Base-by-base conservation (phyloP, 148 eudicot species). In the Agrostemma githago region DNA sequence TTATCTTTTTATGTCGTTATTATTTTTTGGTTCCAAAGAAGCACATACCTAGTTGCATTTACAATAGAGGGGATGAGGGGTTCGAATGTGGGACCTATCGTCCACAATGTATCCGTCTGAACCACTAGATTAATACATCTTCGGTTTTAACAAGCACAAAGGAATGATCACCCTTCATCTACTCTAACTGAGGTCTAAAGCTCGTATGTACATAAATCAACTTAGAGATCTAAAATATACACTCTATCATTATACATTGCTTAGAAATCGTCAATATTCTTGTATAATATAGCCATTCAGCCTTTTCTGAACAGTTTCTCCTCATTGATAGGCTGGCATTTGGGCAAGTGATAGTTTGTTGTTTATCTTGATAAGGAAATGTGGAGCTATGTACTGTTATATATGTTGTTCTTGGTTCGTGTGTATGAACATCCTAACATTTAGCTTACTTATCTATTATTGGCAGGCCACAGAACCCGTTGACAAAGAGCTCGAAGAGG, bases 391-490 rank as follows among this genome's bases (percentile, higher is more conserved):
- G 42, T 70, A 15, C 39, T 57, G 41, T 26, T 58, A 37, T 43
- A 11, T 48, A 63, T 26, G 14, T 38, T 38, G 5, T n/a, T 21
- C 58, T 72, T 43, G 38, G 51, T 10, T 56, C 71, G 9, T 59
- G 3, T 64, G 61, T 62, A 40, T 68, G 71, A 44, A 60, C 26
- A 62, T 78, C 58, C 70, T 77, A 60, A 41, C 62, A 17, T 44
- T 75, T 20, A 38, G 54, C 62, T 5, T 39, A 54, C 64, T 20
- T 72, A 9, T 77, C 48, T 9, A 11, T 68, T 71, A 39, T 62
- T 71, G 42, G 48, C 81, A 91, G 97, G 79, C 70, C 48, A 83
- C 82, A 72, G 69, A 65, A 34, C 73, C 73, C 15, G 58, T 34
- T 39, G 70, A 19, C 64, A 71, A 73, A 61, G 78, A 73, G 76